Conservation (phyloP, 192 early-diverging fungal genomes). For the Nowakowskiella sp. region DNA sequence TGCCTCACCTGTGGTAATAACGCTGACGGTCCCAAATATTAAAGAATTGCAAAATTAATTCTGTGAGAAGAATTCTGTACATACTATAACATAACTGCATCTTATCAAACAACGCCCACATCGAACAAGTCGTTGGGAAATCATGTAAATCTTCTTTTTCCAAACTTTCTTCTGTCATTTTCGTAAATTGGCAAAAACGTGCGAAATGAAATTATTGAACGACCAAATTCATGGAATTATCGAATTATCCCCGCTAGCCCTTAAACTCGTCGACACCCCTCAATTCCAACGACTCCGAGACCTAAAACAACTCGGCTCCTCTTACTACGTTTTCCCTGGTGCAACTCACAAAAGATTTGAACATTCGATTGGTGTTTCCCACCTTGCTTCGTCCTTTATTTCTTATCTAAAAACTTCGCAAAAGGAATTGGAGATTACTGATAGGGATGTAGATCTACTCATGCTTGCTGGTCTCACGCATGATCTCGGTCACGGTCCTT, state of each 20-base stretch:
- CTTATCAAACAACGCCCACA: conserved; percentile 32
- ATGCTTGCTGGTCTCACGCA: conserved; percentile 88
- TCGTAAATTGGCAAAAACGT: too few species aligned
- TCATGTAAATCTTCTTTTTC: too few species aligned
- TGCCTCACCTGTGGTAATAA: conserved; percentile 36
- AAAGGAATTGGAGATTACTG: conserved; percentile 68
- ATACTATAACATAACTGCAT: conserved; percentile 35
- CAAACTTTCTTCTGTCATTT: too few species aligned
- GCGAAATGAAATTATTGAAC: conserved; percentile 51
- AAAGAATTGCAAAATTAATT: too few species aligned
- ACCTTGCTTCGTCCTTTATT: conserved; percentile 70
- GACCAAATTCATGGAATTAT: conserved; percentile 75
- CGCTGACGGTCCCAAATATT: conserved; percentile 6
- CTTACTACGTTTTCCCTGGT: conserved; percentile 82
- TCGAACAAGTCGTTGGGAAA: conserved; percentile 13
- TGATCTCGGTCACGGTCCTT: conserved; percentile 95
- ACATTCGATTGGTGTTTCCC: conserved; percentile 81
- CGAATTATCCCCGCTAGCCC: conserved; percentile 50
- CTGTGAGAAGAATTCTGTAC: conserved; percentile 2
- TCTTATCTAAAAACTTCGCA: conserved; percentile 59
- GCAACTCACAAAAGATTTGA: conserved; percentile 96
- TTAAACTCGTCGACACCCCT: conserved; percentile 80
- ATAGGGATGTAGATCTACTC: conserved; percentile 76
- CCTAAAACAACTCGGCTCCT: conserved; percentile 79
- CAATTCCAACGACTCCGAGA: conserved; percentile 95